Evolutionary conservation across 139 green algal species (phyloP).

Genomic region (Tetraselmis chui): DNA sequence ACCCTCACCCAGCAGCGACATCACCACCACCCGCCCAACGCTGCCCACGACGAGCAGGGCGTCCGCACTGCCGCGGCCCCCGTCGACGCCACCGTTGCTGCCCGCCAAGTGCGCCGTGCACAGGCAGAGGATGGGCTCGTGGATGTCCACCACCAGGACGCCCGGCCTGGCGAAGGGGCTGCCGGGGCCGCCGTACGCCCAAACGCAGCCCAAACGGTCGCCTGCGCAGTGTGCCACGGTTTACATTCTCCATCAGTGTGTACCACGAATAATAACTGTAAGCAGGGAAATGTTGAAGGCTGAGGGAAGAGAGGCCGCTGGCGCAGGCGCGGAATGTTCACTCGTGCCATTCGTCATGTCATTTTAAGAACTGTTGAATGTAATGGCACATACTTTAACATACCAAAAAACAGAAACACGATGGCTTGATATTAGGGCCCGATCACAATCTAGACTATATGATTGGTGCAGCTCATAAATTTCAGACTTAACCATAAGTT

Average conservation of each 20-base stretch:
- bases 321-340: background rate
- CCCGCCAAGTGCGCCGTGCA: background rate
- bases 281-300: too few species aligned
- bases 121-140: background rate
- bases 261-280: too few species aligned
- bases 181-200: background rate
- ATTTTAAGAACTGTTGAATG: background rate
- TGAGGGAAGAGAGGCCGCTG: too few species aligned
- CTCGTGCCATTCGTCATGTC: background rate
- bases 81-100: background rate
- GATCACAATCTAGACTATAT: too few species aligned
- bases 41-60: background rate
- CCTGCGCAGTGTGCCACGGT: background rate
- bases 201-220: background rate
- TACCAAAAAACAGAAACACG: background rate
- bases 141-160: background rate
- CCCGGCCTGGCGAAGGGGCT: background rate
- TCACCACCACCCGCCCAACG: background rate
- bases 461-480: too few species aligned
- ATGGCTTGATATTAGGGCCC: too few species aligned
- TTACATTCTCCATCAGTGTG: too few species aligned
- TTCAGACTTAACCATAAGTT: too few species aligned
- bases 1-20: background rate
- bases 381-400: background rate
- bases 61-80: background rate